Percentiles rank a stretch among this genome's conserved stretches.
phyloP scores from a whole-genome alignment of 805 yeast genomes.

The Suhomyces vadensis region DNA sequence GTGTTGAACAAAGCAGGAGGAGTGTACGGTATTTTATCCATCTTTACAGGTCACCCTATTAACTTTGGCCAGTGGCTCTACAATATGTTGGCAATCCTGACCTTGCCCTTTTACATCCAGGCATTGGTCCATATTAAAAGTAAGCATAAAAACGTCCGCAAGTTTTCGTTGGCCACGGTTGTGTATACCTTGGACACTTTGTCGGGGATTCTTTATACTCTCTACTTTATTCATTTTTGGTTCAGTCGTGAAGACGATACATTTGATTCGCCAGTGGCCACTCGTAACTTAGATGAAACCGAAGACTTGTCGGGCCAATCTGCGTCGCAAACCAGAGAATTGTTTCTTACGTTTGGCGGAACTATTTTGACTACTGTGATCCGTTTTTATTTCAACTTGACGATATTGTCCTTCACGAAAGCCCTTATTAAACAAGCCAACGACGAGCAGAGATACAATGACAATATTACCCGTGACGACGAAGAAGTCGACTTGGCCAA shows the following conservation, averaged over 20 bases:
- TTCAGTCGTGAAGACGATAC: constrained; percentile 48
- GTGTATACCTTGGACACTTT: constrained; percentile 68
- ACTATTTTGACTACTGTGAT: constrained; percentile 48
- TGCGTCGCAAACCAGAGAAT: constrained; percentile 58
- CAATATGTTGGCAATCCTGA: constrained; percentile 62
- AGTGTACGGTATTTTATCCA: constrained; percentile 77
- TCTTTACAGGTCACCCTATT: constrained; percentile 87
- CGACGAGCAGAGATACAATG: constrained; percentile 24
- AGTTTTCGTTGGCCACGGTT: constrained; percentile 61
- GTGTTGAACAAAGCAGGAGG: constrained; percentile 89
- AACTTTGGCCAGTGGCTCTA: constrained; percentile 80
- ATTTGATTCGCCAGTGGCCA: background rate
- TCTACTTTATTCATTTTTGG: constrained; percentile 78
- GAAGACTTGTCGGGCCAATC: constrained; percentile 48
- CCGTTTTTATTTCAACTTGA: constrained; percentile 61
- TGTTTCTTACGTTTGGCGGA: constrained; percentile 54
- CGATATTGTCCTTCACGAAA: constrained; percentile 60
- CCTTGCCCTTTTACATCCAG: constrained; percentile 63
- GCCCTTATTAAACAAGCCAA: constrained; percentile 47
- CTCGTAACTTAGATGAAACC: background rate
- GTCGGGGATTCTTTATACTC: constrained; percentile 64
- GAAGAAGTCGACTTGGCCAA: constrained; percentile 26
- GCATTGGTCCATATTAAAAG: constrained; percentile 50
- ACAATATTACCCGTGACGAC: constrained; percentile 23
- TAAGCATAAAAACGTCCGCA: constrained; percentile 54